phyloP scores from a whole-genome alignment of 148 eudicot species.

The Nepenthes gracilis region DNA sequence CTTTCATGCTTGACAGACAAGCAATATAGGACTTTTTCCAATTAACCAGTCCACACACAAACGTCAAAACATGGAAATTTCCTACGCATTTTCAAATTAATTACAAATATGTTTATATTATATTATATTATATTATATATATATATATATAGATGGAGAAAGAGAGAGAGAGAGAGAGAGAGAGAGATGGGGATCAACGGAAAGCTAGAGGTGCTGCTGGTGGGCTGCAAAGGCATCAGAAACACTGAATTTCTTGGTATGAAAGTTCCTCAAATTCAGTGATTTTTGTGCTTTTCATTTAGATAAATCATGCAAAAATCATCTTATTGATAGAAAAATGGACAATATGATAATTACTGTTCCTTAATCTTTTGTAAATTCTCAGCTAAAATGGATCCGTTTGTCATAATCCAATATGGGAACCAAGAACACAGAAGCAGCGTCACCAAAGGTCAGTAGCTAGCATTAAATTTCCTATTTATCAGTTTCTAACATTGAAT shows the following conservation, averaged over 20 bases:
- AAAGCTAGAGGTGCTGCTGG: conserved; percentile 19
- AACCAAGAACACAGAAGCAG: conserved; percentile 13
- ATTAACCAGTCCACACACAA: too few species aligned
- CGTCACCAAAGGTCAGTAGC: conserved; percentile 13
- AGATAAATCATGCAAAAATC: too few species aligned
- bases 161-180: too few species aligned
- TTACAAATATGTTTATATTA: too few species aligned
- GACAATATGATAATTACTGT: background rate
- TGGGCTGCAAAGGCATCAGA: conserved; percentile 12
- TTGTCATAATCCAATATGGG: conserved; percentile 15
- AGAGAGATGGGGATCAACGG: background rate
- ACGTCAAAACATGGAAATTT: too few species aligned
- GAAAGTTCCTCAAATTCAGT: background rate
- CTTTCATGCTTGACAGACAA: too few species aligned
- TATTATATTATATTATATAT: too few species aligned
- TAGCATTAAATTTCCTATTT: too few species aligned
- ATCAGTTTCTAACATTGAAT: background rate
- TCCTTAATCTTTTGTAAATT: background rate
- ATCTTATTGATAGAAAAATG: too few species aligned
- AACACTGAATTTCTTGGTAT: conserved; percentile 8
- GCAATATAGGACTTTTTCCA: too few species aligned
- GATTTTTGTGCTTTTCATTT: background rate
- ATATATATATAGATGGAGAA: too few species aligned
- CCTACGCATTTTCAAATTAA: too few species aligned
- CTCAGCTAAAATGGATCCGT: conserved; percentile 10